These are phyloP conservation scores for Choiromyces venosus DNA, from an alignment of 495 filamentous ascomycete species.

Conservation along the genomic window DNA sequence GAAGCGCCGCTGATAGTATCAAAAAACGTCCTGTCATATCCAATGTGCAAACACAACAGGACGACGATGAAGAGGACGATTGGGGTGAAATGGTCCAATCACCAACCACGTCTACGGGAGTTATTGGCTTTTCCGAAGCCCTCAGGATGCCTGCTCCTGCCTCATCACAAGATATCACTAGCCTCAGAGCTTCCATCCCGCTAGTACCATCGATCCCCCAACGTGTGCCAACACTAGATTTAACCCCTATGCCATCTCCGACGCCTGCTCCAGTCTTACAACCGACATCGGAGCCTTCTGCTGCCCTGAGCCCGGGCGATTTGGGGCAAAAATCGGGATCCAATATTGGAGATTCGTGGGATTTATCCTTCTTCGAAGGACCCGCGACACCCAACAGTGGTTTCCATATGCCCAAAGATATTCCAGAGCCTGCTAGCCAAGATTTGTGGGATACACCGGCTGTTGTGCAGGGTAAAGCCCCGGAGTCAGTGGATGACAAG, in stretches of 20 bases:
- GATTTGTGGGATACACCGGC: slow-evolving; percentile 37
- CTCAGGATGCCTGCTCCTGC: not conserved
- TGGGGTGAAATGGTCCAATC: slow-evolving; percentile 47
- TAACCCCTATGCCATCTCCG: not conserved
- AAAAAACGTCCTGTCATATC: not conserved
- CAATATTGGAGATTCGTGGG: slow-evolving; percentile 30
- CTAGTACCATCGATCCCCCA: slow-evolving; percentile 10
- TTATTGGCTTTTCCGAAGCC: slow-evolving; percentile 17
- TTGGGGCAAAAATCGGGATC: not conserved
- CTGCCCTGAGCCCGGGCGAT: not conserved
- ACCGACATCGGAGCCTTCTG: not conserved
- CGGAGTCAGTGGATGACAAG: slow-evolving; percentile 32
- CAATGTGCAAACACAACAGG: slow-evolving; percentile 11
- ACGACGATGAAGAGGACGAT: slow-evolving; percentile 43
- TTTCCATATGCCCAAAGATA: not conserved
- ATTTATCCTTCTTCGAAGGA: slow-evolving; percentile 40
- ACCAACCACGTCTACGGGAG: slow-evolving; percentile 25
- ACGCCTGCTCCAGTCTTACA: not conserved
- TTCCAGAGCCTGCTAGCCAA: slow-evolving; percentile 3
- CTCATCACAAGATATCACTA: slow-evolving; percentile 10
- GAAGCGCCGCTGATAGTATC: not conserved
- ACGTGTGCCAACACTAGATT: not conserved
- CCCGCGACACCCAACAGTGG: slow-evolving; percentile 15
- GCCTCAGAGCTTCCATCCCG: slow-evolving; percentile 19
- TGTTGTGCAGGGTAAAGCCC: slow-evolving; percentile 16